These are phyloP conservation scores for Gossypium armourianum DNA, from an alignment of 441 rosid genomes.

Conservation along the genomic window DNA sequence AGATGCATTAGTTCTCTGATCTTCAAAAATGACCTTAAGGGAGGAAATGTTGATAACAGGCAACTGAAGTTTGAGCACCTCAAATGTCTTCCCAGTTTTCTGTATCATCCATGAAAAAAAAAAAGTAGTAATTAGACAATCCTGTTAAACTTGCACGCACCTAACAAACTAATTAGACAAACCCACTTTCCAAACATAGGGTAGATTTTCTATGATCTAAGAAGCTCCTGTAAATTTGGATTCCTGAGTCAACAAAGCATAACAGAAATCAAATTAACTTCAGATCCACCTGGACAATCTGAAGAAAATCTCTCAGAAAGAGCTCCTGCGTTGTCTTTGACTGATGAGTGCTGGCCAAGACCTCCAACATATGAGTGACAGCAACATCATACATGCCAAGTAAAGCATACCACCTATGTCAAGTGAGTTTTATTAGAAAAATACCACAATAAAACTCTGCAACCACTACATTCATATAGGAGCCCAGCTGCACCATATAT, in stretches of 20 bases:
- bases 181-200: not conserved
- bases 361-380: conserved; percentile 65
- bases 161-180: not conserved
- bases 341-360: conserved; percentile 76
- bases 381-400: conserved; percentile 92
- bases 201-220: conserved; percentile 3
- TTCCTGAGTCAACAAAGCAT: conserved; percentile 16
- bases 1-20: conserved; percentile 87
- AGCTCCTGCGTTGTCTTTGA: conserved; percentile 82
- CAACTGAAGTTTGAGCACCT: conserved; percentile 60
- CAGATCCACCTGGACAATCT: conserved; percentile 55
- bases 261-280: conserved; percentile 7
- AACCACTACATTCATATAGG: conserved; percentile 14
- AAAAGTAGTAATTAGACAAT: not conserved
- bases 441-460: conserved; percentile 15
- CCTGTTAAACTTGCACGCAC: not conserved
- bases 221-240: conserved; percentile 6
- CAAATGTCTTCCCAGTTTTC: conserved; percentile 80
- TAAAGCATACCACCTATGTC: conserved; percentile 74
- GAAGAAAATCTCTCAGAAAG: conserved; percentile 71
- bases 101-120: conserved; percentile 27
- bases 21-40: conserved; percentile 74
- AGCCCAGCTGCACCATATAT: conserved; percentile 15
- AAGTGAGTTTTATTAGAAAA: conserved; percentile 19
- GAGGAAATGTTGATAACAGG: conserved; percentile 70